Conservation (phyloP, 768 basidiomycete species). For the Lentinula edodes region DNA sequence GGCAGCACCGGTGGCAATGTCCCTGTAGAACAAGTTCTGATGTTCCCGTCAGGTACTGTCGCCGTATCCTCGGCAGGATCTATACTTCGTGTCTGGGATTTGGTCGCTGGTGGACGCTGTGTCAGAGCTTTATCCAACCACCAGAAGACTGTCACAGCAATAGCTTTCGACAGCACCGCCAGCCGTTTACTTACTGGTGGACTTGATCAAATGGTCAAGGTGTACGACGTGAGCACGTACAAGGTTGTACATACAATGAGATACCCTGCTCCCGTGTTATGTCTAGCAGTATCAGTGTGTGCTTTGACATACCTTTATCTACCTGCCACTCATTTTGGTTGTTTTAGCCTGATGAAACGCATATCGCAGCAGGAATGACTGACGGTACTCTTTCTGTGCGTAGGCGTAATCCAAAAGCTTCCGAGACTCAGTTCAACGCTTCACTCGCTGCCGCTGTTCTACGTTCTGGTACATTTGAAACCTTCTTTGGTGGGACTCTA, state of each 20-base stretch:
- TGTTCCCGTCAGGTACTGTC: constrained; percentile 86
- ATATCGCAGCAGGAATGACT: constrained; percentile 95
- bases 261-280: constrained; percentile 89
- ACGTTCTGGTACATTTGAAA: constrained; percentile 57
- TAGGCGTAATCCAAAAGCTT: constrained; percentile 71
- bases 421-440: constrained; percentile 38
- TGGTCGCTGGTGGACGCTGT: constrained; percentile 87
- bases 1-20: constrained; percentile 28
- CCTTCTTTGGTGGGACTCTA: constrained; percentile 53
- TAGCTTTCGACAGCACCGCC: constrained; percentile 73
- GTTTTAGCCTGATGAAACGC: constrained; percentile 89
- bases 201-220: constrained; percentile 97
- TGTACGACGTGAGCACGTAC: constrained; percentile 92
- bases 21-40: constrained; percentile 89
- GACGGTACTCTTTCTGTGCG: constrained; percentile 98
- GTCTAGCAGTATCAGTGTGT: constrained; percentile 86
- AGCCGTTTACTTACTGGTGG: constrained; percentile 83
- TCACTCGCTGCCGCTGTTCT: constrained; percentile 33
- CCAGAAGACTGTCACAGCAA: constrained; percentile 92
- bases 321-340: not conserved
- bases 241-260: constrained; percentile 98
- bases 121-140: constrained; percentile 92
- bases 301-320: not conserved
- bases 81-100: constrained; percentile 91
- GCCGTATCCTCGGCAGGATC: constrained; percentile 87